phyloP scores from a whole-genome alignment of 768 basidiomycete genomes.

The Amanita pseudoporphyria region DNA sequence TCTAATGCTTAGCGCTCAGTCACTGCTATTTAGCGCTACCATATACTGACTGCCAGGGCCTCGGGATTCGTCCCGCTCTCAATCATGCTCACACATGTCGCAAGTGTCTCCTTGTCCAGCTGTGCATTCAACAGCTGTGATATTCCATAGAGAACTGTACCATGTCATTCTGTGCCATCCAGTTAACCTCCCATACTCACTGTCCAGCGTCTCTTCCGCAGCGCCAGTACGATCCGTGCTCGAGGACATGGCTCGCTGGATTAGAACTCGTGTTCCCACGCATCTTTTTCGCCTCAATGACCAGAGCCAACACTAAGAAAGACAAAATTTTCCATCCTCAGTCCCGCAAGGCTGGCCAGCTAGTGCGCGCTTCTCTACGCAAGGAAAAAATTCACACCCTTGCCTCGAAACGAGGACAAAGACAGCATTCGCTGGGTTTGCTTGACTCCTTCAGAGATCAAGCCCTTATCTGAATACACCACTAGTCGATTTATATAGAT shows the following conservation, averaged over 20 bases:
- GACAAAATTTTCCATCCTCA: conserved; percentile 79
- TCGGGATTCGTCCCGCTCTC: conserved; percentile 91
- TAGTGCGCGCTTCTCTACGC: conserved; percentile 55
- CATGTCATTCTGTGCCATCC: not conserved
- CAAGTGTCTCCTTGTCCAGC: conserved; percentile 86
- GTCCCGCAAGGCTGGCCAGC: conserved; percentile 75
- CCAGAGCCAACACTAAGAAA: conserved; percentile 36
- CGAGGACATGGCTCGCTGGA: conserved; percentile 25
- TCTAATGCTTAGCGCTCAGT: conserved; percentile 9
- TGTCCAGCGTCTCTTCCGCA: conserved; percentile 64
- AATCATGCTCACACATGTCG: conserved; percentile 86
- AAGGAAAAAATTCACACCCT: conserved; percentile 57
- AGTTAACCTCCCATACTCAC: conserved; percentile 28
- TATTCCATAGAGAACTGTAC: conserved; percentile 72
- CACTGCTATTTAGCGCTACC: conserved; percentile 5
- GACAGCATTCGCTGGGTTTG: conserved; percentile 45
- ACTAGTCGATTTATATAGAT: conserved; percentile 61
- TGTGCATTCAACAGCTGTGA: conserved; percentile 83
- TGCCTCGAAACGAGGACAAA: conserved; percentile 45
- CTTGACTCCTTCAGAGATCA: conserved; percentile 3
- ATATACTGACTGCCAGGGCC: conserved; percentile 62
- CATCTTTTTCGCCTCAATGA: conserved; percentile 16
- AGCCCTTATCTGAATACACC: conserved; percentile 8
- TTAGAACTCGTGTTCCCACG: conserved; percentile 15
- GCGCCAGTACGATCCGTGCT: conserved; percentile 49